phyloP scores from a whole-genome alignment of 495 filamentous ascomycete genomes.

The Aspergillus coremiiformis region DNA sequence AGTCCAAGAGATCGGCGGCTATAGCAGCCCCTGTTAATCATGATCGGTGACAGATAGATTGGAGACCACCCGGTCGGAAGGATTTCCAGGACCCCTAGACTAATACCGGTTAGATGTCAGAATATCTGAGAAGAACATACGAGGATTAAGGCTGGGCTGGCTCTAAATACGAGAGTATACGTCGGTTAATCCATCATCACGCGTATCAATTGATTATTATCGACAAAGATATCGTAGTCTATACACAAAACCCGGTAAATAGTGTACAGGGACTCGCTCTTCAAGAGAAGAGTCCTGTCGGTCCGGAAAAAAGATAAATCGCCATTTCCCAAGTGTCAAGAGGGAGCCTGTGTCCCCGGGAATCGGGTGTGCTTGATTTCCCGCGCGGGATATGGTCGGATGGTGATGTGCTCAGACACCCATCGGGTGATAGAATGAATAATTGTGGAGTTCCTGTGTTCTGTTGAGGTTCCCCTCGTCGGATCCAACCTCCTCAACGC shows the following conservation, averaged over 20 bases:
- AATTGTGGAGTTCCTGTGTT: background rate
- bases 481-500: too few relatives aligned
- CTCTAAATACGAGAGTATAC: background rate
- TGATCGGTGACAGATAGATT: background rate
- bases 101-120: too few relatives aligned
- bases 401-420: background rate
- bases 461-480: background rate
- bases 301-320: background rate
- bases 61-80: background rate
- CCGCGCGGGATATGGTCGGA: background rate
- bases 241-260: slow-evolving; percentile 5
- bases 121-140: background rate
- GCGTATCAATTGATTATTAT: slow-evolving; percentile 2
- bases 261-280: slow-evolving; percentile 3
- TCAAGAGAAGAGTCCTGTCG: background rate
- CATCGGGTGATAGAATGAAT: background rate
- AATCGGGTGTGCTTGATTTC: background rate
- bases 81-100: too few relatives aligned
- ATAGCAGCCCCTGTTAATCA: background rate
- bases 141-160: too few relatives aligned
- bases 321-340: background rate
- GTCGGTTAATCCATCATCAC: background rate
- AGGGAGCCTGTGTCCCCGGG: background rate
- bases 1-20: too few relatives aligned
- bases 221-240: slow-evolving; percentile 6